These are phyloP conservation scores for Adansonia rubrostipa DNA, from an alignment of 441 rosid species.

Conservation along the genomic window DNA sequence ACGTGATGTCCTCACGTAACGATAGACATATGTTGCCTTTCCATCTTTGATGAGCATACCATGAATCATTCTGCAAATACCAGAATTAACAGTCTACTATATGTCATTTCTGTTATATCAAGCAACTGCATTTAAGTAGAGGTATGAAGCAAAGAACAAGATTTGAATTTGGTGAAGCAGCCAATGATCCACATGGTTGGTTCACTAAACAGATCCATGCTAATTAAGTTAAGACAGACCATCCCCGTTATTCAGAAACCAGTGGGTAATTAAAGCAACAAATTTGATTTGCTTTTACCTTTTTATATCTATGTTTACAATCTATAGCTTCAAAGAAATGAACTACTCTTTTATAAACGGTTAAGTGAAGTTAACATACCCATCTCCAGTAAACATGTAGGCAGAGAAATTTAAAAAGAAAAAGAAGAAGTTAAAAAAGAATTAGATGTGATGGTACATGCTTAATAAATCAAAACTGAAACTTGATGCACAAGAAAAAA, in stretches of 20 bases:
- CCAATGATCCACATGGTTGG: not conserved
- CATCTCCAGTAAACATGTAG: constrained; percentile 98
- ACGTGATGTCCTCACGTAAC: constrained; percentile 78
- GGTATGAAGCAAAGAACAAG: not conserved
- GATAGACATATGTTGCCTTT: constrained; percentile 84
- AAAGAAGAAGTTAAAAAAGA: not conserved
- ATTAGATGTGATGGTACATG: not conserved
- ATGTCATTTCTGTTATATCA: not conserved
- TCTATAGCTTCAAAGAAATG: too few relatives aligned
- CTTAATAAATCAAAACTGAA: not conserved
- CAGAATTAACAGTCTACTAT: not conserved
- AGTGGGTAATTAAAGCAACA: not conserved
- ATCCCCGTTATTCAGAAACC: not conserved
- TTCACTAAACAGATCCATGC: not conserved
- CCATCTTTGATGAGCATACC: constrained; percentile 91
- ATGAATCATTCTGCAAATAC: constrained; percentile 82
- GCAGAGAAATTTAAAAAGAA: not conserved
- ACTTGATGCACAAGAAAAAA: not conserved
- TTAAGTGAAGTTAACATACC: constrained; percentile 49
- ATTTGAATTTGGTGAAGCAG: not conserved
- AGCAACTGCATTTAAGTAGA: not conserved
- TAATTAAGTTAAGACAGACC: too few relatives aligned
- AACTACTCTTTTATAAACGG: not conserved
- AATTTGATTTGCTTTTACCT: too few relatives aligned
- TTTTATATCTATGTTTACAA: too few relatives aligned